These are phyloP conservation scores for Saturnispora halmiae DNA, from an alignment of 805 yeast species.

Conservation along the genomic window DNA sequence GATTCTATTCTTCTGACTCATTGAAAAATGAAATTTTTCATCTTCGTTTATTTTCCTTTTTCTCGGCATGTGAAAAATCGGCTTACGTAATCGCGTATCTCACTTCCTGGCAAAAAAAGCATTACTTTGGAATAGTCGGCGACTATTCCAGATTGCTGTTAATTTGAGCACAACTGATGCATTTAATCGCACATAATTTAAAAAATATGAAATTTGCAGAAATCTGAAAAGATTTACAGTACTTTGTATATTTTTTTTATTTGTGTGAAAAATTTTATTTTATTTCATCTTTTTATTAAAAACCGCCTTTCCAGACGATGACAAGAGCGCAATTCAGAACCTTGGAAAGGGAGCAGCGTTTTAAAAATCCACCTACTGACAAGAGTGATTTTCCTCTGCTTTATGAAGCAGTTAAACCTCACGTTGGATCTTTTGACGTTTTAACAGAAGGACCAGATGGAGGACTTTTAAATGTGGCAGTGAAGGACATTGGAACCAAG, in stretches of 20 bases:
- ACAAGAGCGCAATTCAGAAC: conserved; percentile 61
- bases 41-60: no score
- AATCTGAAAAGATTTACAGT: no score
- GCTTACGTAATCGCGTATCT: no score
- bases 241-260: no score
- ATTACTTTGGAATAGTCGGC: no score
- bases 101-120: no score
- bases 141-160: no score
- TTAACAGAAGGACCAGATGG: conserved; percentile 81
- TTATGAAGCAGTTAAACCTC: conserved; percentile 88
- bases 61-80: conserved; percentile 2
- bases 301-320: conserved; percentile 12
- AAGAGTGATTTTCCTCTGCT: conserved; percentile 73
- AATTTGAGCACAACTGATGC: no score
- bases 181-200: no score
- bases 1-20: not conserved
- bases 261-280: conserved; percentile 4
- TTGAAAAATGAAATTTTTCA: conserved; percentile 2
- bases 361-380: conserved; percentile 83
- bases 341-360: conserved; percentile 77
- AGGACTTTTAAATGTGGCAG: conserved; percentile 77
- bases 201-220: no score
- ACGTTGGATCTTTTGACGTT: conserved; percentile 93
- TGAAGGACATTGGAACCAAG: conserved; percentile 78
- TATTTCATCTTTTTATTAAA: conserved; percentile 1